phyloP scores from a whole-genome alignment of 2,329 filamentous ascomycete genomes.

The Aspergillus sp. region DNA sequence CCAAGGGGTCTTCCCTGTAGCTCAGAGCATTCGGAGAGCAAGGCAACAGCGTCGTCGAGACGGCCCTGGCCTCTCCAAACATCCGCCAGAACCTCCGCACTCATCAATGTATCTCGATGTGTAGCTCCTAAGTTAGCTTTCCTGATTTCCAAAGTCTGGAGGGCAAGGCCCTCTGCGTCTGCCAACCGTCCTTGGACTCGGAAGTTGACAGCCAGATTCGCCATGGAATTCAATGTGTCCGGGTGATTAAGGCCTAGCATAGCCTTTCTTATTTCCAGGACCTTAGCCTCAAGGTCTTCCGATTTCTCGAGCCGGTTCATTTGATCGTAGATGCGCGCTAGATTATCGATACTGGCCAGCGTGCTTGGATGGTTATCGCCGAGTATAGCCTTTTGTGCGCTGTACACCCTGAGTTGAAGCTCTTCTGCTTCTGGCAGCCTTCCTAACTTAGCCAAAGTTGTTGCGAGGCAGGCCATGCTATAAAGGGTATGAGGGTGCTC shows the following conservation, averaged over 20 bases:
- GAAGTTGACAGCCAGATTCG: slow-evolving; percentile 14
- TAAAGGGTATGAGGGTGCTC: not conserved
- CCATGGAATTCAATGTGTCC: slow-evolving; percentile 19
- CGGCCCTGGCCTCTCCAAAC: not conserved
- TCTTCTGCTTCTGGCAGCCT: too few species aligned
- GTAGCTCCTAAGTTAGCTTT: not conserved
- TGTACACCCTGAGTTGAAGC: too few species aligned
- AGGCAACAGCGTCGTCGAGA: accelerated
- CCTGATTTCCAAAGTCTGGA: not conserved
- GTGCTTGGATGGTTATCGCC: too few species aligned
- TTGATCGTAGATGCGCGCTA: not conserved
- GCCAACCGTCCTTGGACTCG: slow-evolving; percentile 12
- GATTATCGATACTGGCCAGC: too few species aligned
- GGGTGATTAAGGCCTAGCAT: not conserved
- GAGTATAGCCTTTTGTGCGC: too few species aligned
- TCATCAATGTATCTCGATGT: not conserved
- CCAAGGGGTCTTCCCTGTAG: not conserved
- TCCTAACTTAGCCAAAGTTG: not conserved
- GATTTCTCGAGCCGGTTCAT: not conserved
- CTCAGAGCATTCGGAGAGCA: not conserved
- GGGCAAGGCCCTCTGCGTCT: slow-evolving; percentile 16
- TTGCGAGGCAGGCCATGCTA: not conserved
- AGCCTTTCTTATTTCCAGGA: not conserved
- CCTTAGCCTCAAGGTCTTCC: not conserved
- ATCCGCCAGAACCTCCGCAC: not conserved